Evolutionary conservation across 2,329 filamentous ascomycete species (phyloP).

Genomic region (Uncinocarpus reesii): DNA sequence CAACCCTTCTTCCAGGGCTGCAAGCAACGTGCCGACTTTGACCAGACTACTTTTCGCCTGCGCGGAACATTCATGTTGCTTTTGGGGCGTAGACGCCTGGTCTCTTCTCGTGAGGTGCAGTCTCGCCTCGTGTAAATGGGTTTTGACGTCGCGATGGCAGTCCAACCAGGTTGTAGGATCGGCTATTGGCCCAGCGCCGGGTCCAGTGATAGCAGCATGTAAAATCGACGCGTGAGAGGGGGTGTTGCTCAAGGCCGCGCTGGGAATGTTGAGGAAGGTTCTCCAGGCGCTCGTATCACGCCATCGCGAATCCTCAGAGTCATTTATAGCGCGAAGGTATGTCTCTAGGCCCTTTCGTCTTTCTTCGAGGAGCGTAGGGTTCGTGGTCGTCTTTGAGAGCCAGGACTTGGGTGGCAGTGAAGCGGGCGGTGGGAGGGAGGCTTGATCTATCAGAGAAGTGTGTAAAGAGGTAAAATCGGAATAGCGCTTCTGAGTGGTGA

Average conservation of each 20-base stretch:
- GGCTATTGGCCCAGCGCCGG: conserved; percentile 32
- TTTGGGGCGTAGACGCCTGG: conserved; percentile 47
- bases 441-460: conserved; percentile 41
- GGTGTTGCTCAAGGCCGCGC: conserved; percentile 27
- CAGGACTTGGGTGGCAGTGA: conserved; percentile 51
- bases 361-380: conserved; percentile 47
- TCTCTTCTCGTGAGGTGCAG: conserved; percentile 51
- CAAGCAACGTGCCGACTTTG: conserved; percentile 45
- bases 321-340: conserved; percentile 51
- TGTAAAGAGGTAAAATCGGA: conserved; percentile 53
- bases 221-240: conserved; percentile 31
- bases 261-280: conserved; percentile 48
- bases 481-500: conserved; percentile 52
- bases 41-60: conserved; percentile 52
- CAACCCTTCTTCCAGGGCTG: conserved; percentile 48
- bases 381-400: conserved; percentile 49
- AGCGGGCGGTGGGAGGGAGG: conserved; percentile 43
- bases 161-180: conserved; percentile 54
- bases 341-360: conserved; percentile 47
- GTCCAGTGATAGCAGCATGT: conserved; percentile 36
- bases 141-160: conserved; percentile 50
- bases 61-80: conserved; percentile 53
- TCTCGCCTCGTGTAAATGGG: conserved; percentile 50
- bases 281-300: conserved; percentile 48
- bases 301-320: conserved; percentile 47